A percentile compares a stretch with the other conserved stretches of the same genome.
Conservation (phyloP, 257 asterid genomes). For the Solanum pennellii region DNA sequence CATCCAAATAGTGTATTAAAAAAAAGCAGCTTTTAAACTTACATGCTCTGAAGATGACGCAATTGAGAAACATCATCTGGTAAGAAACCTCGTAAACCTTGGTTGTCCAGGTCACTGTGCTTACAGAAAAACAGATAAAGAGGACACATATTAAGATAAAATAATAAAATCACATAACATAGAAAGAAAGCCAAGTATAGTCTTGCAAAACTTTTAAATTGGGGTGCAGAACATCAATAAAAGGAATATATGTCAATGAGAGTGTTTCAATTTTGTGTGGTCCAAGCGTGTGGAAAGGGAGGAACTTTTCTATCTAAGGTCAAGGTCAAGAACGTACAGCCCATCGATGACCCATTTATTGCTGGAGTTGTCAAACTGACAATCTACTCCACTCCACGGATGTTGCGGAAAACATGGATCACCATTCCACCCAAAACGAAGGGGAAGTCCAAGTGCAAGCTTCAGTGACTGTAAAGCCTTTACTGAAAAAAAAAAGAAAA, state of each 20-base stretch:
- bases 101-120: constrained; percentile 78
- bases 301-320: not conserved
- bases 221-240: not conserved
- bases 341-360: constrained; percentile 87
- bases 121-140: constrained; percentile 7
- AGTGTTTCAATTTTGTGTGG: not conserved
- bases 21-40: constrained; percentile 16
- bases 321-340: constrained; percentile 55
- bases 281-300: fast-evolving
- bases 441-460: constrained; percentile 82
- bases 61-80: constrained; percentile 62
- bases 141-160: not conserved
- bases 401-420: constrained; percentile 98
- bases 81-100: constrained; percentile 80
- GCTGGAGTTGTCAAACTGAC: constrained; percentile 53
- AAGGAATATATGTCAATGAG: not conserved
- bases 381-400: constrained; percentile 97
- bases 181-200: not conserved
- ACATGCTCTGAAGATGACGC: constrained; percentile 92
- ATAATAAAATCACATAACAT: not conserved
- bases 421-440: constrained; percentile 97
- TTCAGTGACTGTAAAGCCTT: constrained; percentile 66
- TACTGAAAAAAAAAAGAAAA: constrained; percentile 28
- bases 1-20: not conserved
- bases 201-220: not conserved